These are phyloP conservation scores for Tuctoria greenei DNA, from an alignment of 176 grass and related monocot species.

Conservation along the genomic window DNA sequence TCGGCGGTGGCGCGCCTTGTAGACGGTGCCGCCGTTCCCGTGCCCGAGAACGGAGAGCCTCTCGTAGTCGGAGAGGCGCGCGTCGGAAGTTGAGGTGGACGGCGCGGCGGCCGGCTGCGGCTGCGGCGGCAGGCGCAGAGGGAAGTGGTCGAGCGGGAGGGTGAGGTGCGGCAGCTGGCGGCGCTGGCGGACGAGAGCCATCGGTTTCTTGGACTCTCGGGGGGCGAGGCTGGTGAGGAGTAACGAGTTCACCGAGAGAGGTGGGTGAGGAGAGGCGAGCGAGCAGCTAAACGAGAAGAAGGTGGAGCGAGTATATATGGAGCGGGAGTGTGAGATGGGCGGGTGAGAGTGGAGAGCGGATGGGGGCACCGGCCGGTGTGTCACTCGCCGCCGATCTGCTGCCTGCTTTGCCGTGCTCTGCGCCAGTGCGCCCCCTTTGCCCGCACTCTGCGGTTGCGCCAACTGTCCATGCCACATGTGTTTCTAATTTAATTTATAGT, in stretches of 20 bases:
- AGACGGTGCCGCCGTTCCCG: slow-evolving; percentile 84
- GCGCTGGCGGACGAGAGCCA: slow-evolving; percentile 70
- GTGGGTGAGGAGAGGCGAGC: background rate
- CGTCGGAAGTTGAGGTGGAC: slow-evolving; percentile 28
- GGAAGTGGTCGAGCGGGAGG: slow-evolving; percentile 53
- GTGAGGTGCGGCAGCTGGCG: slow-evolving; percentile 68
- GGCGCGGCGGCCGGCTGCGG: slow-evolving; percentile 18
- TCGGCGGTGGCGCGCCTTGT: slow-evolving; percentile 65
- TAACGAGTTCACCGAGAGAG: background rate
- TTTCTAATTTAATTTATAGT: background rate
- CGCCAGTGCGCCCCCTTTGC: background rate
- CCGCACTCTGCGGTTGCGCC: slow-evolving; percentile 1
- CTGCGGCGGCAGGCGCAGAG: slow-evolving; percentile 23
- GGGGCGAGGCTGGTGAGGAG: background rate
- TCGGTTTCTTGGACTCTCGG: slow-evolving; percentile 21
- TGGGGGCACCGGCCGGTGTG: slow-evolving; percentile 21
- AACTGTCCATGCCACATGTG: background rate
- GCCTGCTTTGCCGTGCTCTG: background rate
- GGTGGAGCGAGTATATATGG: slow-evolving; percentile 13
- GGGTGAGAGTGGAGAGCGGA: slow-evolving; percentile 38
- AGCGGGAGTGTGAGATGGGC: background rate
- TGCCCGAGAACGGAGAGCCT: slow-evolving; percentile 72
- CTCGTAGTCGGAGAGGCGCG: slow-evolving; percentile 69
- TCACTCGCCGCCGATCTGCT: background rate
- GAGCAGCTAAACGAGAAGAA: background rate